Conservation (phyloP, 768 basidiomycete species). For the Guyanaporus albipodus region DNA sequence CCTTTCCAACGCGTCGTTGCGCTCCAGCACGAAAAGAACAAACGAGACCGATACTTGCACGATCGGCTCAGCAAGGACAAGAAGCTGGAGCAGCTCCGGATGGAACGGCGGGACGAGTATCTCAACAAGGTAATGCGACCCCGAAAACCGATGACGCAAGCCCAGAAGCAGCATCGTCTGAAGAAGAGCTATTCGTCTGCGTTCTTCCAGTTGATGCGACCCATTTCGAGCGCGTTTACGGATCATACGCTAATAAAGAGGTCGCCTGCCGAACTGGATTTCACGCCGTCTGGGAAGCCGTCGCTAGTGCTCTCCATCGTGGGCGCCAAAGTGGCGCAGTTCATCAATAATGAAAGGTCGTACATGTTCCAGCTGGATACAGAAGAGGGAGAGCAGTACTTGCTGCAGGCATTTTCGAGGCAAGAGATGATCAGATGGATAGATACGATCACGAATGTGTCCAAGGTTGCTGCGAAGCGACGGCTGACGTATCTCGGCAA, state of each 20-base stretch:
- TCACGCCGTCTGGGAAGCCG: constrained; percentile 67
- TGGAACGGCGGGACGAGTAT: constrained; percentile 72
- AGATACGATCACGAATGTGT: constrained; percentile 64
- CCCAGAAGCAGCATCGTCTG: constrained; percentile 75
- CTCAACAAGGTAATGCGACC: constrained; percentile 68
- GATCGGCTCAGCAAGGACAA: constrained; percentile 73
- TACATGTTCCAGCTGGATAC: constrained; percentile 81
- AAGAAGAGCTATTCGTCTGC: constrained; percentile 85
- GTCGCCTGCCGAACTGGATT: constrained; percentile 73
- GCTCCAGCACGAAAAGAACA: constrained; percentile 75
- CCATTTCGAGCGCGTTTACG: constrained; percentile 81
- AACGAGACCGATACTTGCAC: constrained; percentile 68
- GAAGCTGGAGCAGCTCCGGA: constrained; percentile 64
- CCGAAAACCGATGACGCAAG: constrained; percentile 45
- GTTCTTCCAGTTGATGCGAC: constrained; percentile 84
- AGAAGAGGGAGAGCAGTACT: constrained; percentile 82
- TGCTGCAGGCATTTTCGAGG: constrained; percentile 69
- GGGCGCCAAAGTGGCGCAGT: constrained; percentile 64
- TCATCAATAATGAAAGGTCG: constrained; percentile 77
- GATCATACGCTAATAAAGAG: constrained; percentile 53
- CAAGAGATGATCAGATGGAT: constrained; percentile 77
- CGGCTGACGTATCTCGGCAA: constrained; percentile 78
- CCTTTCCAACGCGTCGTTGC: constrained; percentile 65
- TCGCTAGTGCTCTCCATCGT: constrained; percentile 70
- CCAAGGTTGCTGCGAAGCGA: constrained; percentile 70